These are phyloP conservation scores for Pseudonitzschia pungens DNA, from an alignment of 108 stramenopile genomes.

Conservation along the genomic window DNA sequence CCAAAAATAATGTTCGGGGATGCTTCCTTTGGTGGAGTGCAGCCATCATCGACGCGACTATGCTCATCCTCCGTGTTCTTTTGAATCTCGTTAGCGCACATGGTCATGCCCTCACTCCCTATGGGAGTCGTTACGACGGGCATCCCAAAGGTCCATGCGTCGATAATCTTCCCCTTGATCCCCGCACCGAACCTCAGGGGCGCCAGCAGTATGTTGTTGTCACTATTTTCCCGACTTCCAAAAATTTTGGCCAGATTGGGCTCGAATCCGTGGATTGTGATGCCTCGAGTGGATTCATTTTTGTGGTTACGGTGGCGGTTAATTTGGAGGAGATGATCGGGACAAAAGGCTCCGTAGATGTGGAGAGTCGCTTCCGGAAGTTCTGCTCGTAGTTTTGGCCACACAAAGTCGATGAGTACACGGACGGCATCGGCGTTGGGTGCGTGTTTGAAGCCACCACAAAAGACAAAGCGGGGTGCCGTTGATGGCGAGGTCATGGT, in stretches of 20 bases:
- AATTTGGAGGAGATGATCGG: conserved; percentile 21
- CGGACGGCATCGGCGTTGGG: conserved; percentile 77
- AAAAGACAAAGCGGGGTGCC: conserved; percentile 30
- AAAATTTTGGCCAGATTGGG: conserved; percentile 40
- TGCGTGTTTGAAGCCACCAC: conserved; percentile 70
- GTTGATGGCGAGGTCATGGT: neutral
- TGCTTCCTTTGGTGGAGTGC: no score
- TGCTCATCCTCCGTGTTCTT: neutral
- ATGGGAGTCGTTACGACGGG: conserved; percentile 80
- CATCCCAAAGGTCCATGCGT: conserved; percentile 70
- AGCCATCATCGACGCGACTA: neutral
- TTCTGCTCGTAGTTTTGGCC: conserved; percentile 59
- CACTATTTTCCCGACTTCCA: neutral
- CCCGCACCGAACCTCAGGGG: conserved; percentile 85
- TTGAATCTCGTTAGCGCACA: neutral
- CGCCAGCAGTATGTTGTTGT: conserved; percentile 56
- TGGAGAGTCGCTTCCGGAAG: conserved; percentile 53
- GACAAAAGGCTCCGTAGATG: conserved; percentile 69
- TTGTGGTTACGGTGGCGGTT: conserved; percentile 22
- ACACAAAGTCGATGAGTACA: conserved; percentile 45
- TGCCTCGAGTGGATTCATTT: conserved; percentile 25
- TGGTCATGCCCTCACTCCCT: conserved; percentile 70
- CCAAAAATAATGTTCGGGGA: conserved; percentile 37
- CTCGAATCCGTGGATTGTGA: conserved; percentile 62
- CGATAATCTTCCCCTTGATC: conserved; percentile 85